phyloP scores from a whole-genome alignment of 2,329 filamentous ascomycete species.

The Colletotrichum sp. region DNA sequence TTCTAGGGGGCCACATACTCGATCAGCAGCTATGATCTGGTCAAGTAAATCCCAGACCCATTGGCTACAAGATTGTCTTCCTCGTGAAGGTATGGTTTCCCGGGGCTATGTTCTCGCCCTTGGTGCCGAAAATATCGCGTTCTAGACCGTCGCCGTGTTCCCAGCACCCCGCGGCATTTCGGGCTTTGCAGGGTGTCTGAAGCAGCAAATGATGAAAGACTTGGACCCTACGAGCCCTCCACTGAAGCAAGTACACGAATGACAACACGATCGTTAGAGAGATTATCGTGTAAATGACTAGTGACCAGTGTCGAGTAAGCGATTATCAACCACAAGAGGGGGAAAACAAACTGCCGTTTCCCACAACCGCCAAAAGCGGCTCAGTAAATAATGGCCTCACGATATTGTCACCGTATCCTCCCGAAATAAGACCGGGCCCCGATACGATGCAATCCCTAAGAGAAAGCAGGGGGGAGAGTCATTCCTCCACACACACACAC shows the following conservation, averaged over 20 bases:
- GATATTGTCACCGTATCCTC: not conserved
- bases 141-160: not conserved
- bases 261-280: not conserved
- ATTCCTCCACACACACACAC: not conserved
- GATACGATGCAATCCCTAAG: not conserved
- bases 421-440: not conserved
- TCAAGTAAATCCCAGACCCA: no score
- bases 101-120: no score
- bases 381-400: not conserved
- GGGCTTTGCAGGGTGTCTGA: not conserved
- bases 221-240: not conserved
- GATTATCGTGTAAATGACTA: not conserved
- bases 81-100: no score
- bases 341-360: not conserved
- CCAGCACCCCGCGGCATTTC: not conserved
- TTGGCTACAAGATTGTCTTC: no score
- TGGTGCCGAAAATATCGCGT: no score
- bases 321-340: not conserved
- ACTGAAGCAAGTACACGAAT: not conserved
- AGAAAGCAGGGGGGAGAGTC: conserved; percentile 11
- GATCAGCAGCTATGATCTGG: no score
- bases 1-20: no score
- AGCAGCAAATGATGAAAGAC: not conserved
- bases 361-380: not conserved
- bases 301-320: not conserved